phyloP scores from a whole-genome alignment of 208 protist species.

The Novymonas esmeraldas region DNA sequence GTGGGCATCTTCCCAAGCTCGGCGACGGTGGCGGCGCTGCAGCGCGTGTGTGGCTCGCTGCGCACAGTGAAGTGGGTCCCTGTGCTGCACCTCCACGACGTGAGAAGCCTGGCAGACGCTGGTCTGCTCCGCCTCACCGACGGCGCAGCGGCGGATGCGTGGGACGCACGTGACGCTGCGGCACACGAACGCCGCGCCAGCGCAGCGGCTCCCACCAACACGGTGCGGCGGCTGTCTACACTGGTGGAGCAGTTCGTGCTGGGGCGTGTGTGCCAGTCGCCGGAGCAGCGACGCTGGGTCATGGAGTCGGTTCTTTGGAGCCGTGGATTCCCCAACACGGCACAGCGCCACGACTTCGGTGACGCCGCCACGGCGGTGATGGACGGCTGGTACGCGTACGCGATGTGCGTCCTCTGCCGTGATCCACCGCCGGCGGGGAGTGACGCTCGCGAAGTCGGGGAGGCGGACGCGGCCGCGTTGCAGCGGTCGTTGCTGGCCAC shows the following conservation, averaged over 20 bases:
- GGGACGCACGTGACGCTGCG: too few relatives aligned
- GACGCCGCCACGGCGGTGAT: constrained; percentile 11
- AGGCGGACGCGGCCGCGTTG: constrained; percentile 6
- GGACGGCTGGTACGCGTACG: constrained; percentile 32
- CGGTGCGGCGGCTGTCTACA: constrained; percentile 3
- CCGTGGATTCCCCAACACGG: constrained; percentile 12
- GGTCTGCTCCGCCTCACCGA: constrained; percentile 30
- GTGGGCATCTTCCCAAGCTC: constrained; percentile 43
- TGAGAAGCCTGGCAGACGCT: constrained; percentile 26
- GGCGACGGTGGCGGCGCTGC: constrained; percentile 33
- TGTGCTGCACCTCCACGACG: constrained; percentile 43
- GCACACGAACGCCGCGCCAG: too few relatives aligned
- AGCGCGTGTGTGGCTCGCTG: constrained; percentile 30
- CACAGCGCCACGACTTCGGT: constrained; percentile 4
- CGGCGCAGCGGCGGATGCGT: background rate
- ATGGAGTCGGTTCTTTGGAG: constrained; percentile 29
- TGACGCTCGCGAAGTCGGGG: background rate
- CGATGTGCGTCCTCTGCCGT: constrained; percentile 18
- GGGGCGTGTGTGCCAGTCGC: constrained; percentile 21
- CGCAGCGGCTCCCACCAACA: background rate
- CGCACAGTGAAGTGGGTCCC: constrained; percentile 40
- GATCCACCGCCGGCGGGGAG: background rate
- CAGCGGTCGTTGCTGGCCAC: constrained; percentile 3
- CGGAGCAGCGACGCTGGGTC: constrained; percentile 22
- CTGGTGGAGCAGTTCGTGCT: constrained; percentile 29